Evolutionary conservation across 257 asterid species (phyloP), one percentile per base, ranked within the genome.

Genomic region (Solanum gracilifrons): DNA sequence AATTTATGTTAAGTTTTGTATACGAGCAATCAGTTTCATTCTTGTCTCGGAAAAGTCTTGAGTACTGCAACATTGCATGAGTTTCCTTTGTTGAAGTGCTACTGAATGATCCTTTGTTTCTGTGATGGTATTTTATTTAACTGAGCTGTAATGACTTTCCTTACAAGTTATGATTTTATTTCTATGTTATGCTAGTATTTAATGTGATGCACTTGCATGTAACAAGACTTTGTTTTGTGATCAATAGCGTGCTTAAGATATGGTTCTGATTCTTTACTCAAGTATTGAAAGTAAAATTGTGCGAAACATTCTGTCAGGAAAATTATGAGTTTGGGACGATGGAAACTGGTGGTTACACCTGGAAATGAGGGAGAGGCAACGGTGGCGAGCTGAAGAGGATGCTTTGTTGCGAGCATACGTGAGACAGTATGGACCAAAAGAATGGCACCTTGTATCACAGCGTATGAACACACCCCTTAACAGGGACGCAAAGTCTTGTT

Each of bases 331-430:
- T 92, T 21, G 85, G 82, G 93, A 92, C 87, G 85, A 90, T 90
- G 94, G 95, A 85, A 83, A 87, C 91, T 88, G 91, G 87, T 66
- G 88, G 71, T 68, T 83, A 48, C 88, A 83, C 84, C 39, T 87
- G 91, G 94, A 92, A 88, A 94, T 94, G 96, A 95, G 93, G 93
- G 96, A 93, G 90, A 88, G 98, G 93, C 95, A 95, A 83, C 88
- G 95, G 36, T 94, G 98, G 97, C 92, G 90, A 84, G 88, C 96
- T 92, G 98, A 96, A 88, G 98, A 95, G 90, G 98, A 94, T 87
- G 90, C 95, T 23, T 74, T 95, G 41, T 86, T 94, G 77, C 94
- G 94, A 15, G 91, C 96, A 1, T 93, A 93, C 6, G 98, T 91
- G 64, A 93, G 88, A 86, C 96, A 93, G 66, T 90, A 91, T 87